Base-by-base conservation (phyloP, 2,329 filamentous ascomycete species). In the Chaetomium sp. region DNA sequence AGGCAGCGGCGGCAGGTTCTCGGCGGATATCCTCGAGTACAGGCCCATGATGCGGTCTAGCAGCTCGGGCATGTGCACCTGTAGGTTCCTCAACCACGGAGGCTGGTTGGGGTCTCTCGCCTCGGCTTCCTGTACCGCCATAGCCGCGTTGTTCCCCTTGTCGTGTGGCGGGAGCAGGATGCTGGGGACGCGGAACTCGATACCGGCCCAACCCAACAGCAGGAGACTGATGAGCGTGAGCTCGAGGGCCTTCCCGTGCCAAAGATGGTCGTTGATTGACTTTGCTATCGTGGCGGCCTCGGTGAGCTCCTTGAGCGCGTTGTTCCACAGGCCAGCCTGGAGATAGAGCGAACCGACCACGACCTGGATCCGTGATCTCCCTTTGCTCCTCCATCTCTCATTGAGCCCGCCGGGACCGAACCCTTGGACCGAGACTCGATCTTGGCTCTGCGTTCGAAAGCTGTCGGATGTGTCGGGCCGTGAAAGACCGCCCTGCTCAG, bases 221-320 rank as follows among this genome's bases (percentile, higher is more conserved):
- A 98, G 74, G 70, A 98, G 83, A 73, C 90, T 92, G 29, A 96
- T 83, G 55, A 95, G 80, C 66, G 96, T 91, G 31, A 93, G 87
- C 74, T 99, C 96, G 23, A 99, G 82, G 1, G 92, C 93, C 77
- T 98, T 98, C 21, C 91, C 95, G 78, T 97, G 92, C 94, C 95
- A 99, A n/a, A 98, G 76, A 76, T 97, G 92, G 77, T 99, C 95
- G 71, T 92, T 93, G 65, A 91, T 85, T 45, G 87, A 88, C 71
- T 92, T 90, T 19, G 92, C 90, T 70, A 89, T 87, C 10, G 85
- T 85, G 1, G 91, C 93, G 61, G 90, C 92, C 66, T 97, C 94
- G 10, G 87, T 82, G 25, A 97, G 84, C 74, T 96, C 92, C 74
- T 87, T 90, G 54, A 98, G 77, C 8, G 94, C 93, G 78, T 98